These are phyloP conservation scores for Aechmea fasciata DNA, from an alignment of 176 grass and related monocot genomes.

Conservation along the genomic window DNA sequence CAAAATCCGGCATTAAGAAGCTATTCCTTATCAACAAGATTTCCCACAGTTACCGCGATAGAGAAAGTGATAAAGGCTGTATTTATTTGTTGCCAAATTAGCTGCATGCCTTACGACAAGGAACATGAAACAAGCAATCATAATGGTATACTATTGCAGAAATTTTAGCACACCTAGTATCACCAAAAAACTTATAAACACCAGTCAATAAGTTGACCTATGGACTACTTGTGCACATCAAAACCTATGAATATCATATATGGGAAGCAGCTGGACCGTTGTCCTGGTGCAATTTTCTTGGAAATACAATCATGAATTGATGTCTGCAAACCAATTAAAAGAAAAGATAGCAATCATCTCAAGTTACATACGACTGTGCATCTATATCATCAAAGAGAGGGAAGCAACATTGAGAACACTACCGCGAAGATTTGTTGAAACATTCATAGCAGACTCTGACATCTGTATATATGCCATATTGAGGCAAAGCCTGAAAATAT, in stretches of 20 bases:
- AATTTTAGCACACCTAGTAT: neutral
- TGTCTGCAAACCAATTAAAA: neutral
- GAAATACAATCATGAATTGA: too few species aligned
- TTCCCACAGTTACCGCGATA: too few species aligned
- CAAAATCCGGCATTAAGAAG: neutral
- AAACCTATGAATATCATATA: neutral
- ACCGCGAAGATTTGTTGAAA: constrained; percentile 78
- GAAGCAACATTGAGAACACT: constrained; percentile 1
- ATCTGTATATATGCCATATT: constrained; percentile 76
- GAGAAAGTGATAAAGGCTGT: too few species aligned
- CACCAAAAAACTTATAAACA: neutral
- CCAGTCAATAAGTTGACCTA: neutral
- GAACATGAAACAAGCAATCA: too few species aligned
- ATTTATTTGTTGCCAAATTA: too few species aligned
- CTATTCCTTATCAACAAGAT: neutral
- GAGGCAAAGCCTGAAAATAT: constrained; percentile 68
- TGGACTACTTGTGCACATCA: neutral
- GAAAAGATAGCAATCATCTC: neutral
- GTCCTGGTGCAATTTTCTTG: too few species aligned
- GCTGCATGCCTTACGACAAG: too few species aligned
- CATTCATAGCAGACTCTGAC: constrained; percentile 83
- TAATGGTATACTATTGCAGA: too few species aligned
- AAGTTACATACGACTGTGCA: neutral
- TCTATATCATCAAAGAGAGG: neutral
- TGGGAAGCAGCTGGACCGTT: too few species aligned